Base-by-base conservation (phyloP, 441 rosid species). In the Capsella rubella region DNA sequence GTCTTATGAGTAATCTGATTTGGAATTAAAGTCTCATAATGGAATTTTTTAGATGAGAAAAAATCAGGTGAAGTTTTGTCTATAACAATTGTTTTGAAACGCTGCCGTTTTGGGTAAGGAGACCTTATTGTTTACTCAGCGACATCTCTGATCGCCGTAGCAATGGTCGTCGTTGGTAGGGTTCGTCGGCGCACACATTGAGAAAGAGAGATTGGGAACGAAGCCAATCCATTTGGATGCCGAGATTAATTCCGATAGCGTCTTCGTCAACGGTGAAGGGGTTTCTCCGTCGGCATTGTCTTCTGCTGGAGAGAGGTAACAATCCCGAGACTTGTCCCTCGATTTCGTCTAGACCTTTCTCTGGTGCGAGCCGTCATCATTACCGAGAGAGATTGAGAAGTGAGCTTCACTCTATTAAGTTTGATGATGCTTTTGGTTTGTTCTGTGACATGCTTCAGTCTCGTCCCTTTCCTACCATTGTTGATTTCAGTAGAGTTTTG, bases 381-480 rank as follows among this genome's bases (percentile, higher is more conserved):
- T 53, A 52, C 55, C 7, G 77, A n/a, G 67, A 66, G 67, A 66
- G 47, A 58, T 14, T 66, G 37, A 39, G 21, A 64, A 56, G 0
- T 12, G 40, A 6, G 14, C 73, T 76, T 50, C 53, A 45, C 64
- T 54, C 64, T 5, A 35, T 55, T 11, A 73, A 64, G 21, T 64
- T 73, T 0, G 71, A 73, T 4, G 77, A 73, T 54, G 77, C 77
- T 0, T 34, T 45, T 16, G 5, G 40, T 64, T 50, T 74, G 60
- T 66, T 74, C 78, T 50, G 35, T 31, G 72, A 74, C 37, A 74
- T 74, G 78, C 67, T 74, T 40, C 67, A 42, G 9, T 49, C 72
- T 29, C 78, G 67, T 50, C 78, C 78, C 27, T 25, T 37, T 31
- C 78, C 78, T 4, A 8, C 37, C 60, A 67, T 74, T 14, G 29